Base-by-base conservation (phyloP, 352 stramenopile species). In the Phytophthora litchii region DNA sequence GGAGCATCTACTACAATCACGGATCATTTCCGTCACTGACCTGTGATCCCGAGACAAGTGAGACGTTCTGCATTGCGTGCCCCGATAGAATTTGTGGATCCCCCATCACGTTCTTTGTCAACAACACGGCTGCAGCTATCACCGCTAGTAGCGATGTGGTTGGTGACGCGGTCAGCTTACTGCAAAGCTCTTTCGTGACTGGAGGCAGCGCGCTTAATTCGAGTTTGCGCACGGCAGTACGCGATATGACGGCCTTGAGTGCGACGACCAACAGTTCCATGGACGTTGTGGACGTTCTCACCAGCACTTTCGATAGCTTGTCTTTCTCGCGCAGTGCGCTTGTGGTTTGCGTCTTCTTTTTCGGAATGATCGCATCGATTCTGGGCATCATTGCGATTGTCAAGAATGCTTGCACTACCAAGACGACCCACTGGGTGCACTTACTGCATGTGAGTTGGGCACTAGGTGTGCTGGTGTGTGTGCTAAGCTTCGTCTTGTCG, bases 291-390 rank as follows among this genome's bases (percentile, higher is more conserved):
- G 58, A 73, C 5, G 71, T 83, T 36, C 74, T 92, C 46, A 78
- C 75, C 53, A 57, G 43, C n/a, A 91, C 81, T 1, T 89, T 92
- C 35, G 76, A 92, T 46, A 65, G 80, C 42, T 87, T 91, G 57
- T 92, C 85, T 21, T 92, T 89, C 62, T 89, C 80, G 0, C 76
- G 86, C 23, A 83, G 76, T 38, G 83, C 80, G 3, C 56, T 92
- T 25, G 83, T 92, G 54, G 70, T 94, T 12, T 89, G 76, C 11
- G 82, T 92, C 8, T 94, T 92, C 63, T 60, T 94, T 14, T 83
- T 92, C 41, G 83, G 71, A 0, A 70, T 91, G 31, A 67, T 92
- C 20, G 74, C 81, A 21, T 90, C 83, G 19, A 65, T 89, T 5
- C 36, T 92, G 3, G 81, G 83, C 3, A 70, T 81, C 35, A 74